A percentile compares a stretch with the other conserved stretches of the same genome.
Evolutionary conservation across 805 yeast genomes (phyloP).

Genomic region (Cyberlindnera xishuangbannaensis): DNA sequence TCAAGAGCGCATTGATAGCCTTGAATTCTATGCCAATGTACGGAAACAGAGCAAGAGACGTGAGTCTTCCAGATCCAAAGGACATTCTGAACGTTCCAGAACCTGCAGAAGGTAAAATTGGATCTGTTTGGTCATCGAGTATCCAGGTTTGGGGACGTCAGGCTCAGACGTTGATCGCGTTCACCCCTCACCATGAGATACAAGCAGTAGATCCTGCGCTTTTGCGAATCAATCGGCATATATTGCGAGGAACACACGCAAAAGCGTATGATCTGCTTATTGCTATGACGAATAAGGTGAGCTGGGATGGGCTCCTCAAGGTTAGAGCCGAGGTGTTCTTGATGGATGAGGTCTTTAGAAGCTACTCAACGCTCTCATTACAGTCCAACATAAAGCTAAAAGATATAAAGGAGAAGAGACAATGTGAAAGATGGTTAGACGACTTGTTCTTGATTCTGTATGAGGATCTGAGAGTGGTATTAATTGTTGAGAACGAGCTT

Average conservation of each 20-base stretch:
- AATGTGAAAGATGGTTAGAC: conserved; percentile 78
- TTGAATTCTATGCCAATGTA: conserved; percentile 75
- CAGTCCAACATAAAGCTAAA: conserved; percentile 8
- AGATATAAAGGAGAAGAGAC: conserved; percentile 35
- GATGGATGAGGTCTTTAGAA: conserved; percentile 68
- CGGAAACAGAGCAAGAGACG: conserved; percentile 35
- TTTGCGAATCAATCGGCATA: conserved; percentile 44
- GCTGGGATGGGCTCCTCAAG: conserved; percentile 76
- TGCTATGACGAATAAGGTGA: conserved; percentile 56
- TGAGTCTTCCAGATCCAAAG: conserved; percentile 37
- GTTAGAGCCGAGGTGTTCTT: conserved; percentile 69
- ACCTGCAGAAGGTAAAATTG: conserved; percentile 49
- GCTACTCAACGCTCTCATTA: conserved; percentile 20
- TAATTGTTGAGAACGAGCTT: conserved; percentile 28
- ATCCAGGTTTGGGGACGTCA: conserved; percentile 24
- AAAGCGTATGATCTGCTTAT: conserved; percentile 68
- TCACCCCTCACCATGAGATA: conserved; percentile 27
- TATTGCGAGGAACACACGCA: conserved; percentile 46
- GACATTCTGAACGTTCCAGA: conserved; percentile 41
- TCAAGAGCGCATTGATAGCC: conserved; percentile 54
- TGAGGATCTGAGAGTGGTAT: conserved; percentile 48
- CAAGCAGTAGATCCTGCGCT: conserved; percentile 42
- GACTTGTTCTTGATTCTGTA: conserved; percentile 63
- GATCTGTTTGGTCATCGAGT: conserved; percentile 38
- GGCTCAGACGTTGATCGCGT: conserved; percentile 21